Conservation (phyloP, 768 basidiomycete species). For the Lentinula sp. region DNA sequence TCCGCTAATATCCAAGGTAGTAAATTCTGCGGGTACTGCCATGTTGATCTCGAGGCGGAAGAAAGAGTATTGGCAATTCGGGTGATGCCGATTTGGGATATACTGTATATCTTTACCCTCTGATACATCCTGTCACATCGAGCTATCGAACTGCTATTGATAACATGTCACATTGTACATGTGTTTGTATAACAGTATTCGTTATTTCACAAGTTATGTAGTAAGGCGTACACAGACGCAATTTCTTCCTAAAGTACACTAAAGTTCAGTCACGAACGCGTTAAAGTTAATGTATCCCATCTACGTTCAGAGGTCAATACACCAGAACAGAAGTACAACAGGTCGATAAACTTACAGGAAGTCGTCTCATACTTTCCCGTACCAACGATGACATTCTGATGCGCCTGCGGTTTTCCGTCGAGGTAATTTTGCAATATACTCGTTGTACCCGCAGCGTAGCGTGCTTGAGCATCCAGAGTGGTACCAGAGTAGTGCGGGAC, state of each 20-base stretch:
- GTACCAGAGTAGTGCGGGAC: constrained; percentile 86
- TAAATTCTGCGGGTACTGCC: constrained; percentile 61
- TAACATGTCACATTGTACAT: no score
- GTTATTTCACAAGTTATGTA: no score
- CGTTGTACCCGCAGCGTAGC: constrained; percentile 73
- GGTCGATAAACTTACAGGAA: constrained; percentile 29
- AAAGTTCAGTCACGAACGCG: neutral
- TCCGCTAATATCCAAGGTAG: constrained; percentile 55
- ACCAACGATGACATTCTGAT: constrained; percentile 77
- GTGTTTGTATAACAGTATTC: no score
- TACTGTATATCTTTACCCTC: no score
- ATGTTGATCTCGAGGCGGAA: constrained; percentile 24
- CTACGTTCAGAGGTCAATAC: neutral
- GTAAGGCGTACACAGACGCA: no score
- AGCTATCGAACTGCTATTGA: no score
- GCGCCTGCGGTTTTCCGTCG: constrained; percentile 56
- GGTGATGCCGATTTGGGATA: no score
- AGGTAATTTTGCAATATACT: constrained; percentile 72
- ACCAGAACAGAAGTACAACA: neutral
- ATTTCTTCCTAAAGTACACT: no score
- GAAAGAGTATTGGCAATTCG: no score
- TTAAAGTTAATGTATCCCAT: neutral
- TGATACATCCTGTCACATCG: no score
- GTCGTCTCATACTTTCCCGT: neutral
- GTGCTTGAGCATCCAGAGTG: constrained; percentile 82